phyloP scores from a whole-genome alignment of 768 basidiomycete species.

The Mycena alexandri region DNA sequence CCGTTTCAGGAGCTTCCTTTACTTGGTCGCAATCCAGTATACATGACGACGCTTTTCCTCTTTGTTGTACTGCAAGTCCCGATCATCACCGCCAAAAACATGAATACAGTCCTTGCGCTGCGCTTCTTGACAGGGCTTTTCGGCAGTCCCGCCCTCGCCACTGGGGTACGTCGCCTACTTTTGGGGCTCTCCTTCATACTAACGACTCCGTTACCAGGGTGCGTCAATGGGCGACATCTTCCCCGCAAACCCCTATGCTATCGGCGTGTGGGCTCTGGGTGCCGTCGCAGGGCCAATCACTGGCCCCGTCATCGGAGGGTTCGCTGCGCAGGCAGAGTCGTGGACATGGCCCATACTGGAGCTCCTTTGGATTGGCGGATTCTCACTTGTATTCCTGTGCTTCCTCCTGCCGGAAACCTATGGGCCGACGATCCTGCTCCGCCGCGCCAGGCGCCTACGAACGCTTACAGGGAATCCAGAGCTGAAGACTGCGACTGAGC shows the following conservation, averaged over 20 bases:
- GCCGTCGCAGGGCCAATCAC: slow-evolving; percentile 46
- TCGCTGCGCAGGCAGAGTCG: slow-evolving; percentile 45
- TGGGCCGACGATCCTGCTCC: slow-evolving; percentile 44
- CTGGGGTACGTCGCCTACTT: slow-evolving; percentile 33
- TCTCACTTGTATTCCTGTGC: slow-evolving; percentile 43
- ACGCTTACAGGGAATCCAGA: slow-evolving; percentile 44
- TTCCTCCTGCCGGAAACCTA: slow-evolving; percentile 49
- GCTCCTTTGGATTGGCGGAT: slow-evolving; percentile 47
- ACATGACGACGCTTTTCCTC: slow-evolving; percentile 47
- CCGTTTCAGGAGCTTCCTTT: slow-evolving; percentile 49
- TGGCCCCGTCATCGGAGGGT: slow-evolving; percentile 47
- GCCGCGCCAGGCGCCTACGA: slow-evolving; percentile 47
- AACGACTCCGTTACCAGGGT: slow-evolving; percentile 8
- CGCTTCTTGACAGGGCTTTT: slow-evolving; percentile 51
- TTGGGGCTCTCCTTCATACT: neutral
- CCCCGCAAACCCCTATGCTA: slow-evolving; percentile 26
- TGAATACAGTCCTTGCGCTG: slow-evolving; percentile 47
- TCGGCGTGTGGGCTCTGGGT: slow-evolving; percentile 29
- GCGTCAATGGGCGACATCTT: slow-evolving; percentile 28
- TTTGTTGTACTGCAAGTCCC: slow-evolving; percentile 51
- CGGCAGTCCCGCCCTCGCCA: slow-evolving; percentile 50
- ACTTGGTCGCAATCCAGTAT: slow-evolving; percentile 48
- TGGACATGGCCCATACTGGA: slow-evolving; percentile 52
- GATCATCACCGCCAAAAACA: slow-evolving; percentile 46
- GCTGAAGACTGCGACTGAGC: slow-evolving; percentile 43